Evolutionary conservation across 345 rosid genomes (phyloP), one percentile per base, ranked within the genome.

Genomic region (Citrus trifoliata): DNA sequence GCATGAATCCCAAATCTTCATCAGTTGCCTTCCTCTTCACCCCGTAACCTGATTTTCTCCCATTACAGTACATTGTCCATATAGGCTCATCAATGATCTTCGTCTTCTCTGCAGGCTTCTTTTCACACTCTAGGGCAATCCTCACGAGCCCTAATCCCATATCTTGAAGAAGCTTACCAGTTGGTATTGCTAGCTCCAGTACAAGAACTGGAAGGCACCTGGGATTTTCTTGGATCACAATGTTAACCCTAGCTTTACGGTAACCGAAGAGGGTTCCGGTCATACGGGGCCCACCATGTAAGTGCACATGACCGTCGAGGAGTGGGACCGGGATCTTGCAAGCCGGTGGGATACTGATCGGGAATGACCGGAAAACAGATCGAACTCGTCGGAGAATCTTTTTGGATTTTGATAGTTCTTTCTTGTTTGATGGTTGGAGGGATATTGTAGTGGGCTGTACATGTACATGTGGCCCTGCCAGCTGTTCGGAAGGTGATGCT

Each of bases 91-190:
- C 93, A 0, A 85, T 24, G 14, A 93, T 86, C 80, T 90, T 90
- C 2, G 78, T 87, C 86, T 87, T 93, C 80, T 90, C 92, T 0
- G 80, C 75, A 3, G 88, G 90, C 67, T 83, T 88, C 77, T 91
- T 95, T 77, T 95, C 98, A 19, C 92, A 89, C 69, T 95, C 98
- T 13, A 95, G 58, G 8, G 97, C 96, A n/a, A 95, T 87, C 77
- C 97, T 74, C 4, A 92, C 92, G 1, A 92, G 80, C 37, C 98
- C 98, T 58, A 76, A 64, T 7, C 94, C 97, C 84, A 93, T 90
- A 24, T 92, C 95, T 13, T 93, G 93, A 5, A 93, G 88, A 1
- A 95, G 85, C 53, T 92, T 95, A 32, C 94, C 95, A 0, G 98
- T 95, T 0, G 88, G 95, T 1, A 93, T 80, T 14, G 92, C 93